These are phyloP conservation scores for Sporothrix pseudoabietina DNA, from an alignment of 2,329 filamentous ascomycete species.

Conservation along the genomic window DNA sequence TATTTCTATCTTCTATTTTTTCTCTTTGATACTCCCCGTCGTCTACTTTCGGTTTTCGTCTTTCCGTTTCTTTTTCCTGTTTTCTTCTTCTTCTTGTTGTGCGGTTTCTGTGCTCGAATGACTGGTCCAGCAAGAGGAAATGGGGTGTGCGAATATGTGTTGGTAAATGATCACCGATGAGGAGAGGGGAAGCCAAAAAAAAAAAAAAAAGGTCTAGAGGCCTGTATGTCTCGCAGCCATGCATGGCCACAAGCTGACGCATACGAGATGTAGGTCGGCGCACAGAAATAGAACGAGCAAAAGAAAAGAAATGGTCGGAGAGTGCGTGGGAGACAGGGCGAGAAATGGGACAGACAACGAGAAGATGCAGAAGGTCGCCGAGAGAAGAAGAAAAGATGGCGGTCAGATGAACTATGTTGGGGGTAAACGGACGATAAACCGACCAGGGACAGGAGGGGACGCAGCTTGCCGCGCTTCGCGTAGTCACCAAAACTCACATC, in stretches of 20 bases:
- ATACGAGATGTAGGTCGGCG: constrained; percentile 4
- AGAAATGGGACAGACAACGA: background rate
- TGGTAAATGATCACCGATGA: background rate
- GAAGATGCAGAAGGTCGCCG: background rate
- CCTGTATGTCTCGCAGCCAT: constrained; percentile 1
- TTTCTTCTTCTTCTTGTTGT: background rate
- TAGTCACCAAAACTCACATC: background rate
- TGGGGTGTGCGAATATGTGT: background rate
- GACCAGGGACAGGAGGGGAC: background rate
- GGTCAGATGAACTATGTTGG: background rate
- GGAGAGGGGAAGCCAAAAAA: background rate
- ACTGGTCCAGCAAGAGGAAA: background rate
- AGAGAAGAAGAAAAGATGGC: background rate
- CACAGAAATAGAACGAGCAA: background rate
- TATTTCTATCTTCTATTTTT: background rate
- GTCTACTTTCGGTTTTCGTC: background rate
- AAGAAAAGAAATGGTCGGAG: background rate
- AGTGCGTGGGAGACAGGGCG: background rate
- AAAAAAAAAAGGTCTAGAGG: background rate
- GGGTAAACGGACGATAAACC: background rate
- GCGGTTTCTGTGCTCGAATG: background rate
- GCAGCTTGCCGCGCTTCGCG: background rate
- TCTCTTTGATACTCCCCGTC: background rate
- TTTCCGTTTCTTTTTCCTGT: background rate
- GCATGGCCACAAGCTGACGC: background rate